These are phyloP conservation scores for Fusarium chuoi DNA, from an alignment of 2,329 filamentous ascomycete species.

Conservation along the genomic window DNA sequence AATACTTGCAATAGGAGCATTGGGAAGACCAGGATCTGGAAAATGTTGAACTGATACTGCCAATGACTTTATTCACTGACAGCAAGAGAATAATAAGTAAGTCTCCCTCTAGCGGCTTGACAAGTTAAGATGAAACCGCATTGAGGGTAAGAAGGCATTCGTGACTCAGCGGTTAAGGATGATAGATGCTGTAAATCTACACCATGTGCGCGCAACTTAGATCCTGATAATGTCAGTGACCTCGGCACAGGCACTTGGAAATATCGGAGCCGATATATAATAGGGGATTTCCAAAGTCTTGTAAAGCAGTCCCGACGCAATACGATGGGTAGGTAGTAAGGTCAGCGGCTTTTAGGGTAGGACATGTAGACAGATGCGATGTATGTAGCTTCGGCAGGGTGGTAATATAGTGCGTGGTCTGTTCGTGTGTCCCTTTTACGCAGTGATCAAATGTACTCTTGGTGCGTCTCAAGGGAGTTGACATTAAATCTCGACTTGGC, in stretches of 20 bases:
- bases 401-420: neutral
- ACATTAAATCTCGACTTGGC: neutral
- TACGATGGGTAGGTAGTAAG: neutral
- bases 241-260: neutral
- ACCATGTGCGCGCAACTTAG: neutral
- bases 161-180: neutral
- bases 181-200: neutral
- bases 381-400: neutral
- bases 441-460: neutral
- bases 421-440: neutral
- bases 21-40: neutral
- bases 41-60: neutral
- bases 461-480: neutral
- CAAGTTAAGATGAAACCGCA: neutral
- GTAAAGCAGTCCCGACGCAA: neutral
- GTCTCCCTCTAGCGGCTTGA: too few relatives aligned
- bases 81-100: neutral
- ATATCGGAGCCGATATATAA: neutral
- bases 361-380: neutral
- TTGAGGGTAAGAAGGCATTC: neutral
- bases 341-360: neutral
- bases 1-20: neutral
- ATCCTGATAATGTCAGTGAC: neutral
- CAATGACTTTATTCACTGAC: neutral
- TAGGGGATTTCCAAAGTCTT: neutral